A percentile compares a stretch with the other conserved stretches of the same genome.
phyloP scores from a whole-genome alignment of 768 basidiomycete species.

The Fomitopsis serialis region DNA sequence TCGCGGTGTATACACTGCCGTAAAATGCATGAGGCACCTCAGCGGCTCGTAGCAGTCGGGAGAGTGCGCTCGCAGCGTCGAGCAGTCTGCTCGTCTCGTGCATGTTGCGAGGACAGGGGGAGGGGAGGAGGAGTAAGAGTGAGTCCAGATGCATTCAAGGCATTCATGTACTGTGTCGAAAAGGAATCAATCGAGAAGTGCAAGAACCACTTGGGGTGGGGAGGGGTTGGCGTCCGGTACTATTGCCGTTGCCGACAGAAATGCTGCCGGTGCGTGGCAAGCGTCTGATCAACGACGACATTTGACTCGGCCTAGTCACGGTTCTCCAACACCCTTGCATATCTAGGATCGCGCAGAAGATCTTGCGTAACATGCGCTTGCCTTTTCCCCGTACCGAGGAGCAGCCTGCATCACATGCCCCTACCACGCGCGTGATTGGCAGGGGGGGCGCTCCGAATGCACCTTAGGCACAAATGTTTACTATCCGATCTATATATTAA shows the following conservation, averaged over 20 bases:
- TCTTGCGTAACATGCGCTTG: not conserved
- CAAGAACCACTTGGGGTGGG: slow-evolving; percentile 13
- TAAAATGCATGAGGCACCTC: slow-evolving; percentile 78
- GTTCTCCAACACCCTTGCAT: not conserved
- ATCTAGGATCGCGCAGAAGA: not conserved
- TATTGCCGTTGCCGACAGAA: slow-evolving; percentile 15
- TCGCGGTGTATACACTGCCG: slow-evolving; percentile 66
- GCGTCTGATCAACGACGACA: slow-evolving; percentile 8
- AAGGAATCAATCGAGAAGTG: slow-evolving; percentile 13
- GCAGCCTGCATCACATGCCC: slow-evolving; percentile 7
- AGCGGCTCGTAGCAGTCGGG: slow-evolving; percentile 48
- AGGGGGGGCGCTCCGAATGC: not conserved
- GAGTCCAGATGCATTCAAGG: slow-evolving; percentile 5
- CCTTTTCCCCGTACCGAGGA: not conserved
- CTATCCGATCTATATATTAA: too few relatives aligned
- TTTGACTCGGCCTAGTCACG: slow-evolving; percentile 2
- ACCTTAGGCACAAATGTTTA: not conserved
- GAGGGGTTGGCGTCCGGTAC: slow-evolving; percentile 10
- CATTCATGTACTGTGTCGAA: slow-evolving; percentile 13
- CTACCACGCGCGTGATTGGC: not conserved
- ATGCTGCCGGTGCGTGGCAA: slow-evolving; percentile 8
- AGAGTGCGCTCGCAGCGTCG: slow-evolving; percentile 75
- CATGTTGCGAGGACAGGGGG: slow-evolving; percentile 40
- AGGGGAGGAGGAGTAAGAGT: slow-evolving; percentile 39
- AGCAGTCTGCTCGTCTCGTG: slow-evolving; percentile 70